Conservation (phyloP, 768 basidiomycete species). For the Suillus brevipes region DNA sequence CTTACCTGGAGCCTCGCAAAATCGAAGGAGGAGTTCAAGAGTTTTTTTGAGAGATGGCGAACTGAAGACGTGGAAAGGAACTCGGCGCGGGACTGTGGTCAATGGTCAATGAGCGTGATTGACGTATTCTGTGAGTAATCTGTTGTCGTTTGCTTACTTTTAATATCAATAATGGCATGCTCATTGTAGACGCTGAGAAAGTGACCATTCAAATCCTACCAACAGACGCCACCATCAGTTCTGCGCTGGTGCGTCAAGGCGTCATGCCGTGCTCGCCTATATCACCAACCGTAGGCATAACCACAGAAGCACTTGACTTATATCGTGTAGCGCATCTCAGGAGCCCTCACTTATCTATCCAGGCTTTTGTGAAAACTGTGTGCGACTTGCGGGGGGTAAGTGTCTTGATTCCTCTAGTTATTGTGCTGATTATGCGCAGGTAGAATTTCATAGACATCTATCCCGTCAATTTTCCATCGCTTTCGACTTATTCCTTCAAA, state of each 20-base stretch:
- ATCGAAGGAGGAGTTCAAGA: background rate
- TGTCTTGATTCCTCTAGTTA: background rate
- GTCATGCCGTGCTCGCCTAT: background rate
- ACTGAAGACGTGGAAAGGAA: background rate
- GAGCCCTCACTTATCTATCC: background rate
- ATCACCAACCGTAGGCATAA: background rate
- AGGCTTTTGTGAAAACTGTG: background rate
- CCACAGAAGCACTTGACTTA: background rate
- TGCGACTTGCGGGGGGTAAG: background rate
- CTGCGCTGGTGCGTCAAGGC: background rate
- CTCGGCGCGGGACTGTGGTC: background rate
- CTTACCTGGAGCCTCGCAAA: conserved; percentile 8
- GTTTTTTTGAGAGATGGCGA: background rate
- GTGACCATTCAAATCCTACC: background rate
- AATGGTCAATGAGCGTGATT: background rate
- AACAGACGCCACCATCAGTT: conserved; percentile 1
- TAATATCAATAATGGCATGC: background rate
- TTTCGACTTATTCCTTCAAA: conserved; percentile 28
- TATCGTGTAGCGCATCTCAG: background rate
- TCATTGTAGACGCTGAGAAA: background rate
- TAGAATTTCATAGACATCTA: conserved; percentile 13
- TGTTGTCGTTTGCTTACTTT: conserved; percentile 2
- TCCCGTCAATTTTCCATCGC: conserved; percentile 25
- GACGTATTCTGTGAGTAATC: conserved; percentile 7
- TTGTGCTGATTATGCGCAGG: background rate